Percentiles rank a stretch among this genome's conserved stretches.
Evolutionary conservation across 306 rosid species (phyloP).

Genomic region (barrel medic (Medicago truncatula)): MtrunA17r5.0-ANR NC_053045.1:60749501-60750000

Average conservation of each 20-base stretch:
- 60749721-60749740: constrained; percentile 61
- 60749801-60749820: constrained; percentile 36
- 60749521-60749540: not conserved
- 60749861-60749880: not conserved
- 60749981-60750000: too few species aligned
- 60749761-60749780: constrained; percentile 49
- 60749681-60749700: not conserved
- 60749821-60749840: not conserved
- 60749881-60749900: too few species aligned
- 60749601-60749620: constrained; percentile 34
- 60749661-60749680: constrained; percentile 27
- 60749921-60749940: too few species aligned
- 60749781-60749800: constrained; percentile 51
- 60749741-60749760: constrained; percentile 44
- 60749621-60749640: not conserved
- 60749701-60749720: constrained; percentile 46
- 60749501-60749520: not conserved
- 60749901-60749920: too few species aligned
- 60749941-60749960: too few species aligned
- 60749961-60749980: too few species aligned
- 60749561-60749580: constrained; percentile 34
- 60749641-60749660: constrained; percentile 15
- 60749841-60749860: constrained; percentile 53
- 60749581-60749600: constrained; percentile 58
- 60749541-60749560: constrained; percentile 27